Conservation (phyloP, 345 rosid species). For the Mercurialis annua region DNA sequence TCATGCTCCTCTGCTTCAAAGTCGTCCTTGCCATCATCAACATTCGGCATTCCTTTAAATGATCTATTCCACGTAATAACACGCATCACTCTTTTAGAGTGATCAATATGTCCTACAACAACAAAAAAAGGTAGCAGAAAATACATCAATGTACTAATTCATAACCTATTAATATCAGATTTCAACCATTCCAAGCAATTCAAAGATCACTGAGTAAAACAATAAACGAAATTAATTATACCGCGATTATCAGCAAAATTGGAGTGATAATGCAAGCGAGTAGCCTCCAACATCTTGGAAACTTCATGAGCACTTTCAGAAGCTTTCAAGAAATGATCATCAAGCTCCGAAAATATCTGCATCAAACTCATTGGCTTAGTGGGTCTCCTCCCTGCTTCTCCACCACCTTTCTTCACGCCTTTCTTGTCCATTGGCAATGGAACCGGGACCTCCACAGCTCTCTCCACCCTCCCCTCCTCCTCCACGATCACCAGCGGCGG, state of each 20-base stretch:
- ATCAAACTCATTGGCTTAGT: constrained; percentile 34
- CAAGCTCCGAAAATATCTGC: constrained; percentile 59
- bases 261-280: constrained; percentile 94
- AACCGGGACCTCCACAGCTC: constrained; percentile 24
- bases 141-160: not conserved
- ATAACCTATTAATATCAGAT: not conserved
- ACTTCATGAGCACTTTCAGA: constrained; percentile 90
- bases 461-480: constrained; percentile 18
- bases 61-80: constrained; percentile 97
- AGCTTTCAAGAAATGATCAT: constrained; percentile 87
- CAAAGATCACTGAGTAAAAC: not conserved
- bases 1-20: constrained; percentile 73
- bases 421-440: constrained; percentile 36
- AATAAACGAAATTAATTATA: constrained; percentile 19
- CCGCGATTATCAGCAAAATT: constrained; percentile 96
- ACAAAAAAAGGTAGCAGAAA: not conserved
- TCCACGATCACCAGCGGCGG: too few relatives aligned
- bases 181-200: not conserved
- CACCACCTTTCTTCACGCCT: constrained; percentile 36
- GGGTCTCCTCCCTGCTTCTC: constrained; percentile 20
- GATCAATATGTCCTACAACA: constrained; percentile 81
- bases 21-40: constrained; percentile 66
- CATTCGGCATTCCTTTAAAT: constrained; percentile 51
- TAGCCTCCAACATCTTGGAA: constrained; percentile 92
- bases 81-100: constrained; percentile 91